These are phyloP conservation scores for Lentinula sp. DNA, from an alignment of 768 basidiomycete genomes.

Conservation along the genomic window DNA sequence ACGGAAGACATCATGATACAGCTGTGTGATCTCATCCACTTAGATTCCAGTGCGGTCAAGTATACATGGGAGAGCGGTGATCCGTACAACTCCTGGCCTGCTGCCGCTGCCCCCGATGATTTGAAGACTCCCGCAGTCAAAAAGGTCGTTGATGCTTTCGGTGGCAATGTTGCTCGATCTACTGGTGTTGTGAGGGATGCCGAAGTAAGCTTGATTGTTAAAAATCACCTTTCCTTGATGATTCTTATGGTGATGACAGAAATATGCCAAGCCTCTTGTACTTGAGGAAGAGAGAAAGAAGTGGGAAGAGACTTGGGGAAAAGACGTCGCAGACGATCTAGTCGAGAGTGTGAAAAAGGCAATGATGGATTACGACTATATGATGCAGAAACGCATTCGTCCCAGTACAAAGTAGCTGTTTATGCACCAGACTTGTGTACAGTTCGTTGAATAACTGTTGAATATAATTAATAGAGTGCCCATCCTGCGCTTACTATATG, in stretches of 20 bases:
- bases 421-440: no score
- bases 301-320: not conserved
- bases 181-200: conserved; percentile 1
- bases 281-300: conserved; percentile 1
- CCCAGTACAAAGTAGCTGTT: not conserved
- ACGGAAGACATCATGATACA: conserved; percentile 1
- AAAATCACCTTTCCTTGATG: not conserved
- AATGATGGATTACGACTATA: conserved; percentile 4
- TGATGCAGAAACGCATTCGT: not conserved
- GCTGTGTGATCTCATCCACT: not conserved
- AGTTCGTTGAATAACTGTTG: no score
- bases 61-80: conserved; percentile 1
- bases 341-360: not conserved
- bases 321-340: not conserved
- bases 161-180: not conserved
- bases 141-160: not conserved
- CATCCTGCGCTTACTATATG: not conserved
- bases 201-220: not conserved
- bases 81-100: conserved; percentile 1
- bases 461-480: no score
- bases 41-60: not conserved
- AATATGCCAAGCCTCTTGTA: not conserved
- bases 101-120: conserved; percentile 1
- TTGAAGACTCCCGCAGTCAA: not conserved
- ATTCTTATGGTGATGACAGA: not conserved